Evolutionary conservation across 495 filamentous ascomycete genomes (phyloP), one percentile per base, ranked within the genome.

Genomic region (Neohortaea acidophila): DNA sequence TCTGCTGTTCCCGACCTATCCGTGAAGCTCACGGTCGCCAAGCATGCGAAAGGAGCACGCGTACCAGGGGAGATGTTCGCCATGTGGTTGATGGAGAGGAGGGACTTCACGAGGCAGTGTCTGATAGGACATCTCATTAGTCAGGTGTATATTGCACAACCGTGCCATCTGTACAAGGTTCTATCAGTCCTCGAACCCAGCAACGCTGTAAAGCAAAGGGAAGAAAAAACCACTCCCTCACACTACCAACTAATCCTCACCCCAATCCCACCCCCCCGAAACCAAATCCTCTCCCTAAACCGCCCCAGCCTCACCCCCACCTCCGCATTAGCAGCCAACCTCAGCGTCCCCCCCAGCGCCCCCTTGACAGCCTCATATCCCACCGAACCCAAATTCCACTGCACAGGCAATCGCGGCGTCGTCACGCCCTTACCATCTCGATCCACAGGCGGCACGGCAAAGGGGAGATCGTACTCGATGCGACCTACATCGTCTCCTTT

Each of bases 341-440:
- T 77, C 47, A 94, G 55, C 20, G 59, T 62, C 0, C 86, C 84
- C 9, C 86, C 84, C n/a, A 97, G 55, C n/a, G 89, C 86, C 49
- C 73, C 73, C 48, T 65, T 73, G 21, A 97, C 59, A 23, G 75
- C 77, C 18, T 81, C 78, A 55, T 87, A 92, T 2, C 87, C 89
- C 27, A 91, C 73, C 9, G 77, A 74, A 11, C 69, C 77, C 1
- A 87, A 38, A 29, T 69, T 72, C 73, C 86, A 79, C 20, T 78
- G 65, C 4, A 94, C 86, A 0, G 89, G 87, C 33, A 97, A 50
- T 40, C 64, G 68, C 2, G 89, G 89, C 2, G 75, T 79, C 38
- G 66, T 55, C 2, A 74, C 73, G 8, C 40, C 45, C n/a, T 36
- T 30, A 1, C 46, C 46, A 4, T 48, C 35, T 4, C 2, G 4